Conservation (phyloP, 2,329 filamentous ascomycete genomes). For the Neonectria sp. region DNA sequence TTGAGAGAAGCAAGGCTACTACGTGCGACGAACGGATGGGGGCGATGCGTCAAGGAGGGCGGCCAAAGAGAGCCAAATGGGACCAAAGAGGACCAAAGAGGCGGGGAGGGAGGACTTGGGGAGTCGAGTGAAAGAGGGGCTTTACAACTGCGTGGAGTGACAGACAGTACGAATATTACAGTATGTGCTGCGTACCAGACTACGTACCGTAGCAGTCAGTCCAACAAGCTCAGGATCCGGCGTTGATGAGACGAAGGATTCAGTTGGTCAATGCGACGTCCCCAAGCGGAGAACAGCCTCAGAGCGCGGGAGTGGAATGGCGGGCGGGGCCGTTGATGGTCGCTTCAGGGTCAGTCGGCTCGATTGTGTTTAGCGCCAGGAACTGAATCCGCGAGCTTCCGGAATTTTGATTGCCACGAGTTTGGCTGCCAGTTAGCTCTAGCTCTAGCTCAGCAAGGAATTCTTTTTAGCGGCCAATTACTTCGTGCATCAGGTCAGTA, state of each 20-base stretch:
- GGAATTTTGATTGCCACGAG: background rate
- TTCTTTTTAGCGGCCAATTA: background rate
- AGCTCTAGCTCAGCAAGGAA: background rate
- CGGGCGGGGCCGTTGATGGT: conserved; percentile 27
- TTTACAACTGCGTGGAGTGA: conserved; percentile 9
- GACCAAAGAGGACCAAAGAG: background rate
- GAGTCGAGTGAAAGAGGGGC: conserved; percentile 7
- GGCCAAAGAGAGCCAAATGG: conserved; percentile 3
- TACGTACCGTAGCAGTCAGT: background rate
- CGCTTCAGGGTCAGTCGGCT: conserved; percentile 22
- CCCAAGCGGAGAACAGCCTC: conserved; percentile 18
- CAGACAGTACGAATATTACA: background rate
- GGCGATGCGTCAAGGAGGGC: conserved; percentile 18
- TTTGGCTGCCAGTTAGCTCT: background rate
- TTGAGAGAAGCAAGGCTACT: conserved; percentile 17
- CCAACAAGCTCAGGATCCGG: conserved; percentile 7
- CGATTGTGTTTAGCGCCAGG: conserved; percentile 7
- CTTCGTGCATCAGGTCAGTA: background rate
- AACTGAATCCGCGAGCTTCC: conserved; percentile 2
- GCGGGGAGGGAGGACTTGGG: conserved; percentile 9
- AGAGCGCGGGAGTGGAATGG: conserved; percentile 26
- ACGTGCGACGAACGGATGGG: conserved; percentile 29
- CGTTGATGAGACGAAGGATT: conserved; percentile 5
- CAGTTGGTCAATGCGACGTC: conserved; percentile 25
- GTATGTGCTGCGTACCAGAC: background rate